phyloP scores from a whole-genome alignment of 2,329 filamentous ascomycete genomes.

The Orbilia ellipsospora region DNA sequence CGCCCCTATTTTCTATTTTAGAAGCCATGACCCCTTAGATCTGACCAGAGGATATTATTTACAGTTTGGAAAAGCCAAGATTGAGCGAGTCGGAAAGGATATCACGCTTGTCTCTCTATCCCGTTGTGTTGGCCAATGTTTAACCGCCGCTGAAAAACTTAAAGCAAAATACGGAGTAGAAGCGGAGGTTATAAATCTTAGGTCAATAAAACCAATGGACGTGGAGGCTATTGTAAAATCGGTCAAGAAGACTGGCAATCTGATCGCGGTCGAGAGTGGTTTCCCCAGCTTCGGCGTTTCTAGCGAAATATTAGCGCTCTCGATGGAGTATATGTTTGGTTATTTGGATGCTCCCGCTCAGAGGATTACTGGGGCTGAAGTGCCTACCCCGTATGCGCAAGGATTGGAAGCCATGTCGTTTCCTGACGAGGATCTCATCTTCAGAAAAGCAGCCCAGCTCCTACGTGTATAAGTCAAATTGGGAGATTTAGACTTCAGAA shows the following conservation, averaged over 20 bases:
- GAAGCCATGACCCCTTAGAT: neutral
- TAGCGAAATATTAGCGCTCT: conserved; percentile 90
- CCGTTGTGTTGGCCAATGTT: conserved; percentile 91
- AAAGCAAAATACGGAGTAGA: conserved; percentile 98
- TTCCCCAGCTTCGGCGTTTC: conserved; percentile 95
- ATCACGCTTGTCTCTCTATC: conserved; percentile 94
- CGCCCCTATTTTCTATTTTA: conserved; percentile 52
- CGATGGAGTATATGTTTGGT: conserved; percentile 98
- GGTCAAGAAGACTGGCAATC: conserved; percentile 96
- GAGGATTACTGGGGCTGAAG: conserved; percentile 94
- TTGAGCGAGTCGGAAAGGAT: conserved; percentile 95
- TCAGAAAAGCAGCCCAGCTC: conserved; percentile 88
- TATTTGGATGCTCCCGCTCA: conserved; percentile 94
- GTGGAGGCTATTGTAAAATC: conserved; percentile 95
- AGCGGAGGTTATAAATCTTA: conserved; percentile 96
- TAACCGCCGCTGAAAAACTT: conserved; percentile 86
- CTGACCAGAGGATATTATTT: conserved; percentile 2
- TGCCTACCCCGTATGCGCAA: conserved; percentile 85
- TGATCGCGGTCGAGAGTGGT: conserved; percentile 92
- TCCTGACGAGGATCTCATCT: conserved; percentile 88
- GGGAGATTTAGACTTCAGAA: neutral
- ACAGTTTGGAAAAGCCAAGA: conserved; percentile 96
- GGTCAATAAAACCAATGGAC: conserved; percentile 95
- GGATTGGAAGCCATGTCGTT: conserved; percentile 95
- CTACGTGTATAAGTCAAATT: conserved; percentile 72